Conservation (phyloP, 106 monocot species). For the Cymbidium sinense region DNA sequence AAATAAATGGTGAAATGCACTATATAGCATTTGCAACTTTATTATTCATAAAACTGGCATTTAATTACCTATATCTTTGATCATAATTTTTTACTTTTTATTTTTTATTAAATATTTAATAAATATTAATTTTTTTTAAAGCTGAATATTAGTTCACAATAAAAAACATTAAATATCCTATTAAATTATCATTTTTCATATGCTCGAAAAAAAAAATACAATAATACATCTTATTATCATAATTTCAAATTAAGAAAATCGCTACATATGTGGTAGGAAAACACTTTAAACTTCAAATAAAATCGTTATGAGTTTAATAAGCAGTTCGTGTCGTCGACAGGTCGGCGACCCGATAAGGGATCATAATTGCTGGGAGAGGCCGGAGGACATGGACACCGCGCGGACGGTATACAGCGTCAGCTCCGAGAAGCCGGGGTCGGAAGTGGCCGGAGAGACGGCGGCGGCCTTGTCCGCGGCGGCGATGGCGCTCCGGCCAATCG, state of each 20-base stretch:
- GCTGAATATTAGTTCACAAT: not conserved
- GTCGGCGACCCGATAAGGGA: slow-evolving; percentile 78
- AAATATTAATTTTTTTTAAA: not conserved
- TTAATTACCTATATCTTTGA: too few species aligned
- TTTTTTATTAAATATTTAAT: not conserved
- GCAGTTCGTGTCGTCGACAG: slow-evolving; percentile 11
- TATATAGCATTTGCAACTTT: too few species aligned
- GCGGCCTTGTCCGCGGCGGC: slow-evolving; percentile 83
- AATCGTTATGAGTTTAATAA: too few species aligned
- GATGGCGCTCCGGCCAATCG: slow-evolving; percentile 56
- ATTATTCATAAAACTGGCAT: too few species aligned
- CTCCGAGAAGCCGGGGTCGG: slow-evolving; percentile 66
- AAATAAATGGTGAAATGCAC: too few species aligned
- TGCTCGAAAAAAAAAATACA: too few species aligned
- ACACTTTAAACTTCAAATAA: not conserved
- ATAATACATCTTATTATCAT: too few species aligned
- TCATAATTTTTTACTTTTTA: too few species aligned
- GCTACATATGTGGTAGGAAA: too few species aligned
- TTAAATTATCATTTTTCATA: not conserved
- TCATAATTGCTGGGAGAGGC: slow-evolving; percentile 95
- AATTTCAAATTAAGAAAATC: too few species aligned
- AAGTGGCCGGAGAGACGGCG: slow-evolving; percentile 91
- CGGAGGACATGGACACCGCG: slow-evolving; percentile 97
- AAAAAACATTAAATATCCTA: not conserved
- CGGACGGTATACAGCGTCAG: slow-evolving; percentile 72